Conservation (phyloP, 441 rosid genomes). For the Populus hybrid region DNA sequence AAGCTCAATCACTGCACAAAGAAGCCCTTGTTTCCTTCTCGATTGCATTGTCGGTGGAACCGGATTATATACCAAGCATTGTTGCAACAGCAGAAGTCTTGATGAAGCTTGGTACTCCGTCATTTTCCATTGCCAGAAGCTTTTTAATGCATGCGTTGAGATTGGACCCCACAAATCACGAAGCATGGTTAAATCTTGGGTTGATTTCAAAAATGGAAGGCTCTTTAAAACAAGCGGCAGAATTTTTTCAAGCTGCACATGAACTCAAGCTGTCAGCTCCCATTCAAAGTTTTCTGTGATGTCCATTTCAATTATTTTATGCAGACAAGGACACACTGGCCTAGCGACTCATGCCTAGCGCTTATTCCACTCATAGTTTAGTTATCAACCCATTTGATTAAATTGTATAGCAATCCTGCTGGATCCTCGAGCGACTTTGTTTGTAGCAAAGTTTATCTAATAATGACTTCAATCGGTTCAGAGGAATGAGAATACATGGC, state of each 20-base stretch:
- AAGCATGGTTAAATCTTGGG: conserved; percentile 86
- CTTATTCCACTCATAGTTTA: not conserved
- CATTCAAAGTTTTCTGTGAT: conserved; percentile 48
- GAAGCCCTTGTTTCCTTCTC: conserved; percentile 77
- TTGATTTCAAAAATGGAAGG: conserved; percentile 80
- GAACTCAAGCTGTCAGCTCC: conserved; percentile 80
- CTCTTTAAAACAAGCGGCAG: conserved; percentile 75
- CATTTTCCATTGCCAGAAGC: conserved; percentile 71
- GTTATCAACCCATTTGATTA: not conserved
- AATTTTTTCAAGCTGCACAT: conserved; percentile 89
- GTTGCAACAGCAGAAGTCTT: conserved; percentile 69
- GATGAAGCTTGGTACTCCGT: conserved; percentile 53
- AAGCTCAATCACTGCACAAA: conserved; percentile 62
- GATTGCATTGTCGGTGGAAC: conserved; percentile 64
- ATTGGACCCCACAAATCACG: conserved; percentile 69
- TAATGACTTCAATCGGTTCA: not conserved
- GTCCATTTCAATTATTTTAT: conserved; percentile 7
- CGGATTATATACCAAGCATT: conserved; percentile 80
- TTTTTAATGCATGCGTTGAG: conserved; percentile 76
- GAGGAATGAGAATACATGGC: not conserved
- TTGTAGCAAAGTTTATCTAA: not conserved
- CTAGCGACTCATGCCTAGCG: not conserved
- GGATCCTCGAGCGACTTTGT: not conserved
- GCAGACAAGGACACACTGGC: not conserved
- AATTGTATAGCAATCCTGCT: conserved; percentile 17